Evolutionary conservation across 1,139 yeast genomes (phyloP).

Genomic region (Saccharomyces hybrid): DNA sequence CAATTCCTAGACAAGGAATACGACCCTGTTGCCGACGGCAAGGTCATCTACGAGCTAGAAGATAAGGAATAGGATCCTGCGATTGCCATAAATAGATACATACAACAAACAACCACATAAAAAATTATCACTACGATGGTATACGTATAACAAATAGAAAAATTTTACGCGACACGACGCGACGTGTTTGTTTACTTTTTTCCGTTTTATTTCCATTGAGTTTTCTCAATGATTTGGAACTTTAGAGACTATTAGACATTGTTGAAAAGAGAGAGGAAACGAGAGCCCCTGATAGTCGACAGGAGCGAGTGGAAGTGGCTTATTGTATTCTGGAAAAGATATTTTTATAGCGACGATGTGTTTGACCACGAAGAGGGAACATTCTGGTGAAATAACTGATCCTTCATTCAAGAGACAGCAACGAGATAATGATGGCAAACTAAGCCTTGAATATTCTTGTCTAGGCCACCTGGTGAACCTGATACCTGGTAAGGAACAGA

Average conservation of each 20-base stretch:
- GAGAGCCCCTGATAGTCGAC: neutral
- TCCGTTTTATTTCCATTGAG: neutral
- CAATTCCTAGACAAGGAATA: constrained; percentile 62
- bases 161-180: neutral
- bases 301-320: neutral
- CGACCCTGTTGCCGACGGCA: constrained; percentile 55
- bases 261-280: neutral
- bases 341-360: constrained; percentile 1
- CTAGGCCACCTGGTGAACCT: constrained; percentile 23
- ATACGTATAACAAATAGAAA: neutral
- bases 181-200: constrained; percentile 1
- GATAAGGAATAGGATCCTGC: constrained; percentile 34
- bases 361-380: constrained; percentile 11
- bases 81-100: neutral
- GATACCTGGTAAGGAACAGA: constrained; percentile 30
- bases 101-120: neutral
- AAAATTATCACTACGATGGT: neutral
- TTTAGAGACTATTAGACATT: neutral
- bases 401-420: constrained; percentile 17
- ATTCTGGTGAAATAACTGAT: constrained; percentile 11
- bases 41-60: constrained; percentile 57
- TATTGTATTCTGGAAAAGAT: neutral
- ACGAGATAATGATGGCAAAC: constrained; percentile 26
- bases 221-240: neutral
- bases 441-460: constrained; percentile 35